Conservation (phyloP, 2,329 filamentous ascomycete genomes). For the Arthroderma sp. region DNA sequence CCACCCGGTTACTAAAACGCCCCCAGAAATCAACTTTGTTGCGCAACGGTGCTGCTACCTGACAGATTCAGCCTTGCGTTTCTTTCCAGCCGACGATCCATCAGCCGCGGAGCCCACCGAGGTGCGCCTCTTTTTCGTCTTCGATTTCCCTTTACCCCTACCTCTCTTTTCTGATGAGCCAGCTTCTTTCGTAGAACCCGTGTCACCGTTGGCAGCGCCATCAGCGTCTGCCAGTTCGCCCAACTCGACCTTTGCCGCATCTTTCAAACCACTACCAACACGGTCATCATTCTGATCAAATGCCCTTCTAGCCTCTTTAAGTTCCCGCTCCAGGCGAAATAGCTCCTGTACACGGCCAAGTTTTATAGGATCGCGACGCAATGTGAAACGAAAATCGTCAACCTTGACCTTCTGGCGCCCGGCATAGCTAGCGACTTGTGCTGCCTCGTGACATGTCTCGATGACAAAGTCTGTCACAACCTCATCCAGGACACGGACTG, state of each 20-base stretch:
- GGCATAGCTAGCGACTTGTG: conserved; percentile 69
- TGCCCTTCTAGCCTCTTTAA: conserved; percentile 65
- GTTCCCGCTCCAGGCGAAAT: conserved; percentile 72
- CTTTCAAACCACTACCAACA: conserved; percentile 23
- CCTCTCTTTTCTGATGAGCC: conserved; percentile 18
- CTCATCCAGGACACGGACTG: conserved; percentile 78
- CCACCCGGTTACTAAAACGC: too few species aligned
- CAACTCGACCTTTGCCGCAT: conserved; percentile 23
- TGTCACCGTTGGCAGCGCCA: conserved; percentile 6
- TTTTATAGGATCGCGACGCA: conserved; percentile 72
- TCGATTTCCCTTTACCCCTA: conserved; percentile 16
- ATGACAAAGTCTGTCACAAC: conserved; percentile 95
- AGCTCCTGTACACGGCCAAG: conserved; percentile 82
- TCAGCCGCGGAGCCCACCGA: conserved; percentile 3
- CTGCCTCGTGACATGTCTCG: conserved; percentile 81
- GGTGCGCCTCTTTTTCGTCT: background rate
- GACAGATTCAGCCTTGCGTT: conserved; percentile 4
- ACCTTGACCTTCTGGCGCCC: conserved; percentile 95
- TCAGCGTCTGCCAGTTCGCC: conserved; percentile 15
- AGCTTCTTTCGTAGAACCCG: background rate
- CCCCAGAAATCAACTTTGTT: too few species aligned
- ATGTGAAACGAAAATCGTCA: conserved; percentile 91
- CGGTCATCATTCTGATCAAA: conserved; percentile 34
- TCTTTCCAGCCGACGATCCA: conserved; percentile 5
- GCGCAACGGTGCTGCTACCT: too few species aligned